Percentiles rank a stretch among this genome's conserved stretches.
phyloP scores from a whole-genome alignment of 2,329 filamentous ascomycete species.

The Cercospora zeae-maydis region DNA sequence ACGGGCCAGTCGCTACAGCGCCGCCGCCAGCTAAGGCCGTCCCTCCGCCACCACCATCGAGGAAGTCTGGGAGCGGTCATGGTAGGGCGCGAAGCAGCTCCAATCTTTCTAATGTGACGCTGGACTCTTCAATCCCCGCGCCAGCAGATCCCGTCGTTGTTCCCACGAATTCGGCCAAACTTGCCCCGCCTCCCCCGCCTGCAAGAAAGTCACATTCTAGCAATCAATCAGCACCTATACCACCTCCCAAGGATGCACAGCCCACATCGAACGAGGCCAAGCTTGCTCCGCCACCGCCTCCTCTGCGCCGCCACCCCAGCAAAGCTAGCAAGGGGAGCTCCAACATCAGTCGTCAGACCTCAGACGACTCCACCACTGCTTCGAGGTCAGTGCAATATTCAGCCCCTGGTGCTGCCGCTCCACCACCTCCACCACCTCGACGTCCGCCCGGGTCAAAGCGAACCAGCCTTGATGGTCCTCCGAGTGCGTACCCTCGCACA shows the following conservation, averaged over 20 bases:
- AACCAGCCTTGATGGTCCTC: constrained; percentile 26
- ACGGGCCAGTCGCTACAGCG: neutral
- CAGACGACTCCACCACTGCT: constrained; percentile 20
- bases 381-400: constrained; percentile 7
- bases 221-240: neutral
- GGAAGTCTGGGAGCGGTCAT: constrained; percentile 34
- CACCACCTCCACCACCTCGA: constrained; percentile 33
- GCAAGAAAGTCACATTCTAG: constrained; percentile 26
- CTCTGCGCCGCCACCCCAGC: constrained; percentile 26
- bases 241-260: neutral
- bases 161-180: constrained; percentile 14
- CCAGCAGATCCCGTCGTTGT: constrained; percentile 13
- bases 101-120: constrained; percentile 26
- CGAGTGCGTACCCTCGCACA: constrained; percentile 12
- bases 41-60: constrained; percentile 46
- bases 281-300: constrained; percentile 29
- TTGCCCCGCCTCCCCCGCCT: constrained; percentile 33
- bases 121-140: constrained; percentile 8
- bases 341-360: constrained; percentile 19
- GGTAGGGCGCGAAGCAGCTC: constrained; percentile 28
- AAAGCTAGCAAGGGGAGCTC: constrained; percentile 21
- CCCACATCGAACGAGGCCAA: constrained; percentile 12
- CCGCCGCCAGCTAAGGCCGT: constrained; percentile 42
- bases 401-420: constrained; percentile 13
- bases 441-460: constrained; percentile 26